A percentile compares a stretch with the other conserved stretches of the same genome.
These are phyloP conservation scores for Metschnikowia hibisci DNA, from an alignment of 805 yeast genomes.

Conservation along the genomic window DNA sequence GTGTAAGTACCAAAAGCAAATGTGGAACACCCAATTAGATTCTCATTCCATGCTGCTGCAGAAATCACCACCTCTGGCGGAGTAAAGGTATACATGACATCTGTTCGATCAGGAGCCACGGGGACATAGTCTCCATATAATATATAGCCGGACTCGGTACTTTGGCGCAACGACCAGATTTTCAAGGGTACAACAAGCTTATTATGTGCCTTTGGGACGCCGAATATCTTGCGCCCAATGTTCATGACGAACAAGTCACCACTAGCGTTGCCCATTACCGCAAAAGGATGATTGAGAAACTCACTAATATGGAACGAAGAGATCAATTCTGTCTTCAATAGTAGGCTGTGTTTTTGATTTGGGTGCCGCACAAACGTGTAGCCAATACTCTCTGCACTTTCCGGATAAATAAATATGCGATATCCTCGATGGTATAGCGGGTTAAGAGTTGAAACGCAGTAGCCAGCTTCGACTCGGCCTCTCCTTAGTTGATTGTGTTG, in stretches of 20 bases:
- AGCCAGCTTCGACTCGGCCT: conserved; percentile 24
- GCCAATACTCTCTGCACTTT: conserved; percentile 27
- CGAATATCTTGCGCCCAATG: conserved; percentile 34
- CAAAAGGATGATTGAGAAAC: conserved; percentile 36
- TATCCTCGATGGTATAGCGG: conserved; percentile 29
- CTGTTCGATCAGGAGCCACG: conserved; percentile 27
- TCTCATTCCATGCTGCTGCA: conserved; percentile 57
- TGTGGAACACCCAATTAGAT: conserved; percentile 37
- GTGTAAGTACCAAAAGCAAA: conserved; percentile 51
- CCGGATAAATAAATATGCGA: conserved; percentile 25
- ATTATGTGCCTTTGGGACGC: conserved; percentile 33
- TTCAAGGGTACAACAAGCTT: conserved; percentile 39
- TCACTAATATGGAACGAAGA: conserved; percentile 28
- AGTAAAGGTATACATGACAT: conserved; percentile 30
- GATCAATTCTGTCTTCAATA: conserved; percentile 30
- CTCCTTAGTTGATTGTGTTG: conserved; percentile 25
- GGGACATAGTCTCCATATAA: conserved; percentile 27
- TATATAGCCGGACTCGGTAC: conserved; percentile 11
- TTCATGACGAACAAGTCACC: conserved; percentile 38
- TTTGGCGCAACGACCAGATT: conserved; percentile 28
- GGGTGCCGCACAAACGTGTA: conserved; percentile 30
- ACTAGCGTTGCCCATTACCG: conserved; percentile 29
- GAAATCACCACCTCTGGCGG: conserved; percentile 52
- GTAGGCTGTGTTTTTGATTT: conserved; percentile 30
- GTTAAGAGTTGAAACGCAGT: conserved; percentile 22